Percentiles rank a stretch among this genome's conserved stretches.
phyloP scores from a whole-genome alignment of 2,329 filamentous ascomycete genomes.

The Alternaria burnsii region DNA sequence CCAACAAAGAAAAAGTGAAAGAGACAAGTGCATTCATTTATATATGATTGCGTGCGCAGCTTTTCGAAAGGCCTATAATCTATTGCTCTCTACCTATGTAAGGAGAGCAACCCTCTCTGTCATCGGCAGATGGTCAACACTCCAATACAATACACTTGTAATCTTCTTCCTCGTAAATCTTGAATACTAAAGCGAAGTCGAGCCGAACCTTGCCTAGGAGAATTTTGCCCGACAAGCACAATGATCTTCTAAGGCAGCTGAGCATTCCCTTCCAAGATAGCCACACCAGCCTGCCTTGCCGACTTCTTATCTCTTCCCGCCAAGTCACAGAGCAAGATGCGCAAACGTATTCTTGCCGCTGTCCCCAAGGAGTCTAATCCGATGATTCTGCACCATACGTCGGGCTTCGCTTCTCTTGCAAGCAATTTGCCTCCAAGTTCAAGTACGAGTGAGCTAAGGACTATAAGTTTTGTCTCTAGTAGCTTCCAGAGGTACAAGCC shows the following conservation, averaged over 20 bases:
- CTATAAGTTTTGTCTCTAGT: background rate
- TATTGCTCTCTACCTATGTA: background rate
- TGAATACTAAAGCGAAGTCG: background rate
- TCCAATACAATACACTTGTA: background rate
- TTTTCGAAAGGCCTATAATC: background rate
- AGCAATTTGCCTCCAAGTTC: background rate
- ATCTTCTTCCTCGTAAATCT: background rate
- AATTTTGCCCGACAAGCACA: background rate
- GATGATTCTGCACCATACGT: background rate
- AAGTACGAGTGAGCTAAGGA: background rate
- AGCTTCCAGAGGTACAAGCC: background rate
- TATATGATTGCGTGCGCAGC: background rate
- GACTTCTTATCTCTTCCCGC: background rate
- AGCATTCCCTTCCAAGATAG: background rate
- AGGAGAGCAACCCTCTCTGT: background rate
- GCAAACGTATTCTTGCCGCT: background rate
- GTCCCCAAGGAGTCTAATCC: background rate
- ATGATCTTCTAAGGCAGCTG: background rate
- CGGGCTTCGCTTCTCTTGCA: background rate
- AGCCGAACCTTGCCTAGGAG: background rate
- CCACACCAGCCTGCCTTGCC: background rate
- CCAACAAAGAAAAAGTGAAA: background rate
- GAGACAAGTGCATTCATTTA: background rate
- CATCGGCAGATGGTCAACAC: background rate
- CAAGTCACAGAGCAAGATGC: background rate